These are phyloP conservation scores for Phallus indusiatus DNA, from an alignment of 768 basidiomycete genomes.

Conservation along the genomic window DNA sequence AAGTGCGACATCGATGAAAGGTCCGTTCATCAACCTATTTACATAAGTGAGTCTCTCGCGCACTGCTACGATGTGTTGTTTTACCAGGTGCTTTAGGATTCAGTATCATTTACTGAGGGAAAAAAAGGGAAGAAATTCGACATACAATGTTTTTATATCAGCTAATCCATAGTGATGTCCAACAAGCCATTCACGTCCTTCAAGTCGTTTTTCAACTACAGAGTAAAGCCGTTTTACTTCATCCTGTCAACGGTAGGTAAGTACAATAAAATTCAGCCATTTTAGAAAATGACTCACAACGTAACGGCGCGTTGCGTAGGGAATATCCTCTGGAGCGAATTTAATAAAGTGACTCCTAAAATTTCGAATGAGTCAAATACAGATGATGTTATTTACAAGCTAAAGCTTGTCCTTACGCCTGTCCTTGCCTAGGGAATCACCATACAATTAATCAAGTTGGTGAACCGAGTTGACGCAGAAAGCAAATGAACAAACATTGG, in stretches of 20 bases:
- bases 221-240: conserved; percentile 78
- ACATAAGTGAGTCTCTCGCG: not conserved
- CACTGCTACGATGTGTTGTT: not conserved
- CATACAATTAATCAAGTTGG: conserved; percentile 49
- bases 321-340: not conserved
- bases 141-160: conserved; percentile 50
- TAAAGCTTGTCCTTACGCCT: conserved; percentile 8
- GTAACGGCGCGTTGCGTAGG: conserved; percentile 32
- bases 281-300: not conserved
- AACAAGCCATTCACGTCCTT: conserved; percentile 68
- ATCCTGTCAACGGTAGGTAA: conserved; percentile 26
- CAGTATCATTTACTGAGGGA: too few species aligned
- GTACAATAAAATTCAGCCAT: not conserved
- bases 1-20: not conserved
- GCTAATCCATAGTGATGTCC: conserved; percentile 58
- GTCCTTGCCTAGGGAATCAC: conserved; percentile 48
- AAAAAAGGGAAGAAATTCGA: not conserved
- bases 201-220: conserved; percentile 72
- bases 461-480: not conserved
- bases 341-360: not conserved
- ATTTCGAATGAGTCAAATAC: not conserved
- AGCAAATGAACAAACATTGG: conserved; percentile 41
- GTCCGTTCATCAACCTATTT: not conserved
- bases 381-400: conserved; percentile 20
- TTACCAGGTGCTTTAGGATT: not conserved